Percentiles rank a stretch among this genome's conserved stretches.
phyloP scores from a whole-genome alignment of 805 yeast species.

The Spathaspora gorwiae region DNA sequence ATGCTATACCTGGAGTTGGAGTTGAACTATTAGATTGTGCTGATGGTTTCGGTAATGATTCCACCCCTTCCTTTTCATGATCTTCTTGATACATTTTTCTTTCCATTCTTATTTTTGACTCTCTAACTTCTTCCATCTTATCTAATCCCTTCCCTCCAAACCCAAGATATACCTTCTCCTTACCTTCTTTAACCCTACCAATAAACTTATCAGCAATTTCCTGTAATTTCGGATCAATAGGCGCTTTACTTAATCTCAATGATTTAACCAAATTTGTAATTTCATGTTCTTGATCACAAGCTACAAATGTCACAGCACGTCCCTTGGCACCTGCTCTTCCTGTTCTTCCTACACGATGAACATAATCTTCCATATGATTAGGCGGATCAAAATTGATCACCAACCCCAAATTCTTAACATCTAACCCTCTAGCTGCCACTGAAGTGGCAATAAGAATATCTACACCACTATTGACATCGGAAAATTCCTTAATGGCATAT shows the following conservation, averaged over 20 bases:
- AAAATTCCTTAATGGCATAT: slow-evolving; percentile 65
- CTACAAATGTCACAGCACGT: slow-evolving; percentile 54
- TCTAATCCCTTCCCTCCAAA: slow-evolving; percentile 93
- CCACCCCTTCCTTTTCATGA: slow-evolving; percentile 12
- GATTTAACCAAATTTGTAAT: slow-evolving; percentile 71
- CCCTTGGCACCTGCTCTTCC: slow-evolving; percentile 88
- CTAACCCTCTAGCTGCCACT: slow-evolving; percentile 91
- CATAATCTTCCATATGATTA: slow-evolving; percentile 88
- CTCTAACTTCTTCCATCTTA: slow-evolving; percentile 61
- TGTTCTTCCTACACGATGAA: slow-evolving; percentile 93
- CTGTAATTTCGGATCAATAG: slow-evolving; percentile 48
- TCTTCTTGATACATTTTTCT: slow-evolving; percentile 28
- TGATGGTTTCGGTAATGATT: neutral
- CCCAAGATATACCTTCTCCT: slow-evolving; percentile 63
- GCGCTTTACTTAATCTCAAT: slow-evolving; percentile 49
- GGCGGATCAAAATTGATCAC: slow-evolving; percentile 77
- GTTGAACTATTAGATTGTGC: neutral
- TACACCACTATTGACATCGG: slow-evolving; percentile 45
- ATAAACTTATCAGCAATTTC: slow-evolving; percentile 53
- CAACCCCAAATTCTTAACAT: slow-evolving; percentile 77
- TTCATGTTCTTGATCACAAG: slow-evolving; percentile 54
- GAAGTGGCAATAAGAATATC: slow-evolving; percentile 84
- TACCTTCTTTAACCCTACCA: slow-evolving; percentile 61
- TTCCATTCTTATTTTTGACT: slow-evolving; percentile 46
- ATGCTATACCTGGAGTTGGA: slow-evolving; percentile 6